Evolutionary conservation across 2,329 filamentous ascomycete species (phyloP).

Genomic region (Colletotrichum orbiculare): DNA sequence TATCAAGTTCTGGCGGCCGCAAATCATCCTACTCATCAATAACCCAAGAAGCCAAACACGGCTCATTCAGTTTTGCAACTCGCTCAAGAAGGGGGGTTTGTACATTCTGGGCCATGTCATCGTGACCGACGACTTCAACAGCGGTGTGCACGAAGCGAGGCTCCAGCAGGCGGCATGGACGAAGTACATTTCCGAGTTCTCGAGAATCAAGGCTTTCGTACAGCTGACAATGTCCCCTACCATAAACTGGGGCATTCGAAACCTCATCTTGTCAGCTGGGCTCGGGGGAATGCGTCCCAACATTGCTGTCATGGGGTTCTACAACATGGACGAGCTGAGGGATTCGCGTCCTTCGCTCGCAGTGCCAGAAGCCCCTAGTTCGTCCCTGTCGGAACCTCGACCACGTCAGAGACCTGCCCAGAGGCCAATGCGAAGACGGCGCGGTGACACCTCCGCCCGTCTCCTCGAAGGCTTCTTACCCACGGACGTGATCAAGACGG

Average conservation of each 20-base stretch:
- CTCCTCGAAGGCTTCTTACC: conserved; percentile 70
- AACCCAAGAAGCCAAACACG: conserved; percentile 84
- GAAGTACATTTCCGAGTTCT: conserved; percentile 84
- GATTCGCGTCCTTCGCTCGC: conserved; percentile 66
- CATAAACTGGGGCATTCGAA: conserved; percentile 86
- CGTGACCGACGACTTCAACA: conserved; percentile 83
- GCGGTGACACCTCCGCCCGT: conserved; percentile 66
- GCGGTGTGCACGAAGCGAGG: conserved; percentile 82
- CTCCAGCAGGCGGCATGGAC: conserved; percentile 86
- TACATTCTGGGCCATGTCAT: conserved; percentile 92
- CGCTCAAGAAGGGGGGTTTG: conserved; percentile 85
- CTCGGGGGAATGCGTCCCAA: conserved; percentile 91
- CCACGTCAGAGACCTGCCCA: conserved; percentile 44
- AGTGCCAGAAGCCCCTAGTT: conserved; percentile 61
- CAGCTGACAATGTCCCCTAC: conserved; percentile 86
- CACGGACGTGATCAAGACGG: conserved; percentile 75
- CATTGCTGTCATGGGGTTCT: conserved; percentile 83
- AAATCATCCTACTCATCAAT: conserved; percentile 86
- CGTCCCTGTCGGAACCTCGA: conserved; percentile 48
- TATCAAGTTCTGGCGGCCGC: conserved; percentile 93
- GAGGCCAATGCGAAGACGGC: conserved; percentile 49
- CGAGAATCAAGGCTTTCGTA: conserved; percentile 88
- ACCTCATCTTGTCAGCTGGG: conserved; percentile 83
- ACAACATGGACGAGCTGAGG: conserved; percentile 82
- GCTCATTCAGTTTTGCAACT: conserved; percentile 91